Percentiles rank a stretch among this genome's conserved stretches.
phyloP scores from a whole-genome alignment of 768 basidiomycete species.

The Polyporus arcularius region DNA sequence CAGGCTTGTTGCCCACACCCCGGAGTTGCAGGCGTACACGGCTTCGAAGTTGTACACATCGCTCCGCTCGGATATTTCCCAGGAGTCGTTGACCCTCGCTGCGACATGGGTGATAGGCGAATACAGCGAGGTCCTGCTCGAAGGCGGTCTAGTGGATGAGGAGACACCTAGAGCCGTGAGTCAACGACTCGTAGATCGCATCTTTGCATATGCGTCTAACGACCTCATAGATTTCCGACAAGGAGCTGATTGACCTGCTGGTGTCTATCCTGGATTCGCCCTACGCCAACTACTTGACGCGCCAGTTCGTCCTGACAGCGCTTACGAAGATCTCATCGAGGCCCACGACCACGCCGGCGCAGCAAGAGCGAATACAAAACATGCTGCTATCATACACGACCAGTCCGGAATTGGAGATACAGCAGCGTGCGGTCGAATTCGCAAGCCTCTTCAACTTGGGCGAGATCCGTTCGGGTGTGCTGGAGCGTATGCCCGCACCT shows the following conservation, averaged over 20 bases:
- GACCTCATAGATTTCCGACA: slow-evolving; percentile 63
- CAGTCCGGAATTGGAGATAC: slow-evolving; percentile 90
- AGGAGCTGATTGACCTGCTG: slow-evolving; percentile 83
- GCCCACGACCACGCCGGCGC: slow-evolving; percentile 58
- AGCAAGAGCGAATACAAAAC: slow-evolving; percentile 79
- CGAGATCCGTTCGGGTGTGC: slow-evolving; percentile 77
- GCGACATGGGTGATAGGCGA: slow-evolving; percentile 97
- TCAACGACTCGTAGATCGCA: neutral
- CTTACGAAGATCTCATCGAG: slow-evolving; percentile 90
- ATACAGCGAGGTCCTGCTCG: slow-evolving; percentile 87
- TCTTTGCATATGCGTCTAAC: neutral
- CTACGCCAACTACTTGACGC: slow-evolving; percentile 86
- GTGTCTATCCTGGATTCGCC: slow-evolving; percentile 89
- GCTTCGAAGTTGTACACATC: slow-evolving; percentile 89
- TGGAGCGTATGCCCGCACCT: slow-evolving; percentile 99
- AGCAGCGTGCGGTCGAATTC: slow-evolving; percentile 96
- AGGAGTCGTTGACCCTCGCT: slow-evolving; percentile 91
- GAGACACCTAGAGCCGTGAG: slow-evolving; percentile 70
- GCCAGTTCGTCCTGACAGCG: slow-evolving; percentile 90
- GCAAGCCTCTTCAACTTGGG: slow-evolving; percentile 79
- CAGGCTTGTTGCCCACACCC: slow-evolving; percentile 93
- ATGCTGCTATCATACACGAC: slow-evolving; percentile 81
- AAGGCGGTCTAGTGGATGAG: slow-evolving; percentile 80
- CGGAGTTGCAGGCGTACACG: slow-evolving; percentile 94
- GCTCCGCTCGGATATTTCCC: slow-evolving; percentile 88